Conservation (phyloP, 2,329 filamentous ascomycete genomes). For the Claviceps sp. region DNA sequence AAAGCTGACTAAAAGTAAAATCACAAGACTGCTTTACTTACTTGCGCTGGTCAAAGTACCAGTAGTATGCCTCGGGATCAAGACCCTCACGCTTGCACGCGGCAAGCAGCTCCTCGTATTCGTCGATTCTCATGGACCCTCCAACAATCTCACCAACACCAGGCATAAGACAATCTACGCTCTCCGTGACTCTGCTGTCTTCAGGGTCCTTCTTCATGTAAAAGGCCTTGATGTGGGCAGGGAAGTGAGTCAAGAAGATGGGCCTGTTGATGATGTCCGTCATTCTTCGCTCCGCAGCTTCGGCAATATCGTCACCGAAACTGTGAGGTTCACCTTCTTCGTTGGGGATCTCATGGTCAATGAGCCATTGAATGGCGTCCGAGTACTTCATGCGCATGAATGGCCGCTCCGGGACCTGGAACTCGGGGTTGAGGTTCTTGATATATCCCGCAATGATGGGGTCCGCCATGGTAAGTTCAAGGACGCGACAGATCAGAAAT, state of each 20-base stretch:
- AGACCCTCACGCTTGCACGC: conserved; percentile 84
- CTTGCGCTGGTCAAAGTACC: conserved; percentile 97
- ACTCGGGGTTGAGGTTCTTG: conserved; percentile 81
- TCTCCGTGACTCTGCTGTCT: conserved; percentile 80
- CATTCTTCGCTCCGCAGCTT: conserved; percentile 93
- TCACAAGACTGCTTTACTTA: conserved; percentile 3
- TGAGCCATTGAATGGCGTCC: conserved; percentile 90
- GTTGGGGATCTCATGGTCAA: conserved; percentile 80
- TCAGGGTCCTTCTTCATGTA: conserved; percentile 88
- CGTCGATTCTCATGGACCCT: conserved; percentile 90
- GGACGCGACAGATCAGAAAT: conserved; percentile 71
- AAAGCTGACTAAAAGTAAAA: not conserved
- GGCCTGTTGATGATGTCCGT: conserved; percentile 91
- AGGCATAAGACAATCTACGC: conserved; percentile 75
- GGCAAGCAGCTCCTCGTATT: conserved; percentile 76
- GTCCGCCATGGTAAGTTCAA: conserved; percentile 65
- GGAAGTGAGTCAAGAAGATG: conserved; percentile 96
- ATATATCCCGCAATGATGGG: conserved; percentile 59
- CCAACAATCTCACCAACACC: conserved; percentile 96
- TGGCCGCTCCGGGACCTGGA: conserved; percentile 66
- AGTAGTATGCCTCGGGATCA: conserved; percentile 78
- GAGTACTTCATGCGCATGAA: conserved; percentile 93
- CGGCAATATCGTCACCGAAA: conserved; percentile 96
- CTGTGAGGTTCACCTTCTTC: conserved; percentile 81
- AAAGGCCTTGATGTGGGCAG: conserved; percentile 93